Base-by-base conservation (phyloP, 495 filamentous ascomycete genomes). In the Talaromyces wortmannii region DNA sequence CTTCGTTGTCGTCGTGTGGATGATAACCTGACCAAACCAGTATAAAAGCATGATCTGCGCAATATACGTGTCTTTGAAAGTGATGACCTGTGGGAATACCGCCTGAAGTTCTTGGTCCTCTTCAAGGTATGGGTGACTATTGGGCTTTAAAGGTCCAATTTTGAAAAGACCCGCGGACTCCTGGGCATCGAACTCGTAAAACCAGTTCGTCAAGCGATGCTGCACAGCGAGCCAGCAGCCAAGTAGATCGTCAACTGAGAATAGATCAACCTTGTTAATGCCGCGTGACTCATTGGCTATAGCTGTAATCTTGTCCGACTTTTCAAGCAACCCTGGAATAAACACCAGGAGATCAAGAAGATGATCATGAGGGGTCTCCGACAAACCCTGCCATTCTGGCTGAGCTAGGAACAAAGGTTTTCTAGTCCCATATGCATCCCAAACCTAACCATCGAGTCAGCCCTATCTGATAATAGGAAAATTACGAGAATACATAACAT, bases 351-450 rank as follows among this genome's bases (percentile, higher is more conserved):
- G 10, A 40, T 53, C 52, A 7, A 53, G 52, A 17, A 53, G 42
- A n/a, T 31, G 16, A 18, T 53, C 52, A 45, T 53, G 52, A 33
- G 52, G 52, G 29, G 40, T 31, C 7, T 53, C 15, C 0, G 52
- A 53, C 42, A 53, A 18, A 30, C 44, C 44, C n/a, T 53, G 52
- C 52, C 52, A 53, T 46, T 53, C 52, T 7, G 23, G 18, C 13
- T 42, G 52, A 46, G 52, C 52, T 10, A 53, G 31, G 16, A 45
- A 53, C 17, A 23, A 12, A 16, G 15, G 30, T 31, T 46, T 53
- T 33, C 52, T 40, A 7, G 36, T 53, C 7, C 52, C 52, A 46
- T 53, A 53, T 45, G 52, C 52, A 40, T 53, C 52, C 52, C 52
- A 53, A 11, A 53, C 8, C 52, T 53, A 29, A 10, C 13, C 8